Evolutionary conservation across 2,329 filamentous ascomycete species (phyloP), one percentile per base, ranked within the genome.

Genomic region (Allantophomopsis lycopodina): DNA sequence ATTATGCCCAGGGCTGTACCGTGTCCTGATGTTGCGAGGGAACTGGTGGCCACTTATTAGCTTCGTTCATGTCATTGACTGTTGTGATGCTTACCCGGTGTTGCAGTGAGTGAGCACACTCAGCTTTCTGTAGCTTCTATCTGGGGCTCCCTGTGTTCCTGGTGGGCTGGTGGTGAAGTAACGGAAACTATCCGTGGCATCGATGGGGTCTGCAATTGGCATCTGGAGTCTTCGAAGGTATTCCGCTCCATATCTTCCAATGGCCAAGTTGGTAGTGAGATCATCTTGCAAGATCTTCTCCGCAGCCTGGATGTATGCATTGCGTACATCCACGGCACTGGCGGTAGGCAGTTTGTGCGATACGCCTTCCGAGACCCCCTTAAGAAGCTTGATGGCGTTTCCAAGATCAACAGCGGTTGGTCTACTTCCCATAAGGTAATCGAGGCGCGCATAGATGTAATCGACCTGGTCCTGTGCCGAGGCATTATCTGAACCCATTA

Each of bases 21-120:
- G 56, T 96, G 94, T n/a, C 91, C 91, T 13, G 91, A 94, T 2
- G 91, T 98, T 18, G 91, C 91, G 28, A 98, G 77, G 15, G 89
- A 95, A 20, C 79, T 82, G 44, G 23, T 37, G 32, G 31, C 5
- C 4, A 32, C 23, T 28, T 4, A 6, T 28, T 28, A 28, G 11
- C 7, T 28, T 28, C 5, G 8, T 8, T 5, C 8, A 28, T 28
- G 23, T 4, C 7, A 12, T 28, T 10, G 18, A 3, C 5, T 28
- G 8, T 28, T 8, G 8, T 3, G 23, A 10, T 28, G 47, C 63
- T 42, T 67, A 82, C 77, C 91, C 91, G 16, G 91, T 98, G 60
- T 98, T 98, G 69, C 91, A 98, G 61, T 98, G 93, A 10, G 91
- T 98, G 48, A 98, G 64, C 34, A 98, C 80, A n/a, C 84, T 85